Base-by-base conservation (phyloP, 768 basidiomycete genomes). In the Russula foetens region DNA sequence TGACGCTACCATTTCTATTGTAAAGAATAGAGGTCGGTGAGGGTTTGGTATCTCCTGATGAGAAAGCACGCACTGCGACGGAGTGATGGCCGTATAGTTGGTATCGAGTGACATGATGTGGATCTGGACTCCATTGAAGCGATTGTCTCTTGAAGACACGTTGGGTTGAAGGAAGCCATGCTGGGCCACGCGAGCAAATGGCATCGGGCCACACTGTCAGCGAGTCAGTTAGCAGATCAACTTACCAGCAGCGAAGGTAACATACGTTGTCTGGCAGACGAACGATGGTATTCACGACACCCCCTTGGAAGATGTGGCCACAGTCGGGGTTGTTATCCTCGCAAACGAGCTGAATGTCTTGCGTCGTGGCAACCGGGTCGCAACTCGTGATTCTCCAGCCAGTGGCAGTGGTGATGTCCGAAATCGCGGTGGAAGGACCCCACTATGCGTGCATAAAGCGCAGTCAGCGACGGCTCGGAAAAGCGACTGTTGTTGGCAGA, bases 241-340 rank as follows among this genome's bases (percentile, higher is more conserved):
- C 14, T 12, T 11, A 29, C 12, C 11, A 4, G n/a, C 19, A 29
- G 11, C n/a, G 17, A 44, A 31, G 19, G 3, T 21, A 29, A 31
- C 53, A 31, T 54, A 54, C 53, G 28, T 11, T 31, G 6, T 67
- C 62, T 2, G 66, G 66, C 23, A 67, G 38, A 38, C 62, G 66
- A n/a, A 67, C 62, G 24, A 67, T 67, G 8, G 62, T 67, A 46
- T 63, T 55, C 31, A 21, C n/a, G 4, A 19, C 62, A 12, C 59
- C 59, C 7, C 51, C 60, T 28, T 66, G 55, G 43, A 66, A 61
- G 39, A 67, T 24, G 55, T 67, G 66, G 7, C 58, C 58, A 33
- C 66, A 67, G n/a, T 46, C 28, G 4, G 49, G 41, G 28, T 54
- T 38, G 29, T 7, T 23, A 4, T 48, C 35, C 14, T n/a, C 9